Base-by-base conservation (phyloP, 805 yeast genomes). In the Candida andamanensis region DNA sequence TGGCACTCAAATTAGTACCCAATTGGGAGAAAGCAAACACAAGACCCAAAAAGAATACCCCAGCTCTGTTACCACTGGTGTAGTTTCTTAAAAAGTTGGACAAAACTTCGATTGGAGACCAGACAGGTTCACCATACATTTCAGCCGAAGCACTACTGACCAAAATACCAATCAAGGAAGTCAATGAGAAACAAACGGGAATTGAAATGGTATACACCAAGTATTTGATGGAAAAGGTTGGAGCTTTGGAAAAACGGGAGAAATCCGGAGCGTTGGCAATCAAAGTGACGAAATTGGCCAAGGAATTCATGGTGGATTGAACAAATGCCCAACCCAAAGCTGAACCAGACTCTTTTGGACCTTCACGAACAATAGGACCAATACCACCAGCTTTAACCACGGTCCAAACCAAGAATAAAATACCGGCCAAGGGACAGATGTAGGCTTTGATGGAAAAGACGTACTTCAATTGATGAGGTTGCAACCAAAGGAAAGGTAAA, bases 211-310 rank as follows among this genome's bases (percentile, higher is more conserved):
- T 77, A 46, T 62, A 62, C 13, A 62, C 67, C 30, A 61, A 40
- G 35, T 63, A 63, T 40, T 63, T 63, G 53, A 64, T 56, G 23
- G 56, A 44, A 33, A 58, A 60, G 5, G 63, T 48, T 7, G 66
- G 63, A 36, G 51, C 58, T 41, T 67, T 72, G 7, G 95, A 82
- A 60, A 85, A 80, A 56, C 96, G 75, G 16, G 95, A 72, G 57
- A 86, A 86, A 64, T 86, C 96, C 2, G 95, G 94, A 11, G 92
- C 84, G 59, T 86, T 86, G 33, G 82, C 73, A 49, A 87, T 82
- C 48, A 86, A 69, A n/a, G 95, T 82, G 4, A 95, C 92, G 50
- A 86, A 86, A 59, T 85, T 86, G 17, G 94, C 84, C 40, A 86
- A 61, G 14, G 87, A 71, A 58, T 78, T 80, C 95, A 87, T 83